These are phyloP conservation scores for Cyclotella baltica DNA, from an alignment of 108 stramenopile species.

Conservation along the genomic window DNA sequence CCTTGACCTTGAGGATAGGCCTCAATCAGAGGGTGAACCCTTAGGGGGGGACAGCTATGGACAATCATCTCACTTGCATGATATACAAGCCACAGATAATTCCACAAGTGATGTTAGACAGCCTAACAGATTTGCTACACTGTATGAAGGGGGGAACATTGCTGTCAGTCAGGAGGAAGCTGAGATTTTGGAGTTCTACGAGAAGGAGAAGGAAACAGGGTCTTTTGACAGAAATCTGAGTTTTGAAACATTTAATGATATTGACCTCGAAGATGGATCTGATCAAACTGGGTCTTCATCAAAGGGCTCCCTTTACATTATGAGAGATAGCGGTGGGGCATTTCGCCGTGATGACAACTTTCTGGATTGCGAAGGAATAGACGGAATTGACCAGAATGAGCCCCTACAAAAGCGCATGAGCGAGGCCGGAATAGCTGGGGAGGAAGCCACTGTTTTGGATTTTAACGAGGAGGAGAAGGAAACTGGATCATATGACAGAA, in stretches of 20 bases:
- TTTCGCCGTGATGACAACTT: no score
- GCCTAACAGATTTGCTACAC: not conserved
- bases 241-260: conserved; percentile 17
- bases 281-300: not conserved
- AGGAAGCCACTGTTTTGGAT: conserved; percentile 40
- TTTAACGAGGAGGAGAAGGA: conserved; percentile 46
- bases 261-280: not conserved
- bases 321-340: no score
- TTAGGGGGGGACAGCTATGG: no score
- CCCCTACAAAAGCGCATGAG: not conserved
- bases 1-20: not conserved
- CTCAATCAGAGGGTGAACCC: not conserved
- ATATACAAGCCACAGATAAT: no score
- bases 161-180: conserved; percentile 34
- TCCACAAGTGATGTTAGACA: not conserved
- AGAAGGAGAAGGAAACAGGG: conserved; percentile 34
- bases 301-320: no score
- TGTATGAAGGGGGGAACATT: not conserved
- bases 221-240: not conserved
- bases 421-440: conserved; percentile 20
- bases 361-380: no score
- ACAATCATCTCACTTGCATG: no score
- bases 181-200: conserved; percentile 48
- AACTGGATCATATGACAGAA: not conserved
- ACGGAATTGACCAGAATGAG: no score